Percentiles rank a stretch among this genome's conserved stretches.
These are phyloP conservation scores for Penicillium sp. DNA, from an alignment of 2,329 filamentous ascomycete genomes.

Conservation along the genomic window DNA sequence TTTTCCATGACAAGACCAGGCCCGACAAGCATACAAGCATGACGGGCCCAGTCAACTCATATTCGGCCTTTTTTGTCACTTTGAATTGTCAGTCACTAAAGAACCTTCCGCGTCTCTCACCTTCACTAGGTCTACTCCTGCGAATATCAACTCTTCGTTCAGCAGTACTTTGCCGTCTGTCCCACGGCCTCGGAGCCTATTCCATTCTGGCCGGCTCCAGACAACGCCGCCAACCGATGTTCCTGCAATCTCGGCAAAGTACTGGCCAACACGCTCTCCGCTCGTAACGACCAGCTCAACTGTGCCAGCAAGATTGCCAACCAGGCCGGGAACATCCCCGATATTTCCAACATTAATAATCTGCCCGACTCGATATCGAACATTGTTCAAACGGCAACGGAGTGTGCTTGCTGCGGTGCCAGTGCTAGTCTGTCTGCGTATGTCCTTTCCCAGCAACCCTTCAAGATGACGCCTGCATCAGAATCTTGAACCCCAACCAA, in stretches of 20 bases:
- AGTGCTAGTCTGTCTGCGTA: slow-evolving; percentile 35
- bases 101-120: background rate
- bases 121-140: slow-evolving; percentile 31
- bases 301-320: slow-evolving; percentile 18
- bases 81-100: background rate
- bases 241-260: slow-evolving; percentile 35
- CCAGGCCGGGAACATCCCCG: slow-evolving; percentile 5
- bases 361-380: slow-evolving; percentile 6
- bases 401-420: slow-evolving; percentile 32
- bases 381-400: slow-evolving; percentile 20
- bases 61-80: too few relatives aligned
- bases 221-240: slow-evolving; percentile 30
- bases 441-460: background rate
- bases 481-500: too few relatives aligned
- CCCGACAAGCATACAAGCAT: too few relatives aligned
- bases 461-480: too few relatives aligned
- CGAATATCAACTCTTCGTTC: slow-evolving; percentile 36
- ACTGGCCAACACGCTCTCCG: slow-evolving; percentile 12
- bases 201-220: slow-evolving; percentile 36
- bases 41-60: too few relatives aligned
- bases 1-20: too few relatives aligned
- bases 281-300: slow-evolving; percentile 15
- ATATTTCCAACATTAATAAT: slow-evolving; percentile 17
- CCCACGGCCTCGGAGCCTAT: slow-evolving; percentile 26
- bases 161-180: slow-evolving; percentile 31